A percentile compares a stretch with the other conserved stretches of the same genome.
These are phyloP conservation scores for Teratosphaeria gauchensis DNA, from an alignment of 2,329 filamentous ascomycete genomes.

Conservation along the genomic window DNA sequence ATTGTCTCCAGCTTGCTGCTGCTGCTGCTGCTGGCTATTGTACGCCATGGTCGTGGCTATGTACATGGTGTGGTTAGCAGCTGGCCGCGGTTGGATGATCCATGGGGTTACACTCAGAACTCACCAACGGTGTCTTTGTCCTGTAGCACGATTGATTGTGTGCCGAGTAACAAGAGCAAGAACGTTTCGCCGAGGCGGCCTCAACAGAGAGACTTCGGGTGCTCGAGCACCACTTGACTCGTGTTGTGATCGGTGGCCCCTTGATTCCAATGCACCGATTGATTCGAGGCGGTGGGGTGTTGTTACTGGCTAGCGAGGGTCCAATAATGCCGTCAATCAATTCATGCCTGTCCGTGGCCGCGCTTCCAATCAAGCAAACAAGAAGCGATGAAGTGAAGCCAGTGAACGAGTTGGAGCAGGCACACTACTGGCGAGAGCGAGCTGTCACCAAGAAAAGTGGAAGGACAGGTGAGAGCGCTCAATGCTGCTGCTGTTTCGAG, in stretches of 20 bases:
- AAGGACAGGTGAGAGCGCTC: not conserved
- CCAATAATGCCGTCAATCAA: not conserved
- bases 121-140: not conserved
- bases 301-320: not conserved
- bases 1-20: conserved; percentile 16
- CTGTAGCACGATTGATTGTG: not conserved
- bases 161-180: not conserved
- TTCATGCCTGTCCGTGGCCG: not conserved
- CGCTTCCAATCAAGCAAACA: not conserved
- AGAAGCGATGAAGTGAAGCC: not conserved
- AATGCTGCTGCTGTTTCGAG: not conserved
- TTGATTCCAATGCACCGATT: not conserved
- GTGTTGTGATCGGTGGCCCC: not conserved
- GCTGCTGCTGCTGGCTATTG: conserved; percentile 14
- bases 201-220: not conserved
- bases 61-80: not conserved
- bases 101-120: not conserved
- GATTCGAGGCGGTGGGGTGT: conserved; percentile 1
- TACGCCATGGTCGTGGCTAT: conserved; percentile 10
- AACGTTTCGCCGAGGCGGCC: not conserved
- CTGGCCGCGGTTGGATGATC: not conserved
- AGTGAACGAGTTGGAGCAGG: not conserved
- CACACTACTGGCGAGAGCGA: not conserved
- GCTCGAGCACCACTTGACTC: not conserved
- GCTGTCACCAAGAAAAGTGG: not conserved